phyloP scores from a whole-genome alignment of 2,329 filamentous ascomycete genomes.

The Orbilia blumenaviensis region DNA sequence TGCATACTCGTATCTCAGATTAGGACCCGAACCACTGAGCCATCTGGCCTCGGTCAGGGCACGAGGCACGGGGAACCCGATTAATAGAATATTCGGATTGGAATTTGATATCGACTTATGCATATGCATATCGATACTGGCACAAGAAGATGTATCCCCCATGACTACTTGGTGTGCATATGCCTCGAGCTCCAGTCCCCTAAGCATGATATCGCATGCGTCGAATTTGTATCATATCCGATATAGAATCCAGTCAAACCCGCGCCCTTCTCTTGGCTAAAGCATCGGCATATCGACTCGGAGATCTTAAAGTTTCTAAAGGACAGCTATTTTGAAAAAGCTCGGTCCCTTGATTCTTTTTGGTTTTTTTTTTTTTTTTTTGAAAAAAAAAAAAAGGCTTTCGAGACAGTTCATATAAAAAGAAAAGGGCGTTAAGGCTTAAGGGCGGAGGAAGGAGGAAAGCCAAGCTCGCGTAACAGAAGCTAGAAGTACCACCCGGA shows the following conservation, averaged over 20 bases:
- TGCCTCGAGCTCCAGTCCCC: background rate
- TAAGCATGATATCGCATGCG: background rate
- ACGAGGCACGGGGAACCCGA: background rate
- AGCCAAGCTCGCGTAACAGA: constrained; percentile 1
- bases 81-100: too few relatives aligned
- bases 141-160: background rate
- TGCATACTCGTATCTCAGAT: too few relatives aligned
- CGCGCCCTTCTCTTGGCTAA: background rate
- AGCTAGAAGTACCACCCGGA: background rate
- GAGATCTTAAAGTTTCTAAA: background rate
- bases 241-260: background rate
- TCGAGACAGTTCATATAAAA: background rate
- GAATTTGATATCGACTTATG: too few relatives aligned
- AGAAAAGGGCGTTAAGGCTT: too few relatives aligned
- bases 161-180: background rate
- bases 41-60: background rate
- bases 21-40: too few relatives aligned
- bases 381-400: too few relatives aligned
- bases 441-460: background rate
- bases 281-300: background rate
- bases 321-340: constrained; percentile 1
- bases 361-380: too few relatives aligned
- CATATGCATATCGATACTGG: too few relatives aligned
- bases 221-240: background rate
- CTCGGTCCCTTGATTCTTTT: too few relatives aligned